These are phyloP conservation scores for Amanita exitialis DNA, from an alignment of 768 basidiomycete species.

Conservation along the genomic window DNA sequence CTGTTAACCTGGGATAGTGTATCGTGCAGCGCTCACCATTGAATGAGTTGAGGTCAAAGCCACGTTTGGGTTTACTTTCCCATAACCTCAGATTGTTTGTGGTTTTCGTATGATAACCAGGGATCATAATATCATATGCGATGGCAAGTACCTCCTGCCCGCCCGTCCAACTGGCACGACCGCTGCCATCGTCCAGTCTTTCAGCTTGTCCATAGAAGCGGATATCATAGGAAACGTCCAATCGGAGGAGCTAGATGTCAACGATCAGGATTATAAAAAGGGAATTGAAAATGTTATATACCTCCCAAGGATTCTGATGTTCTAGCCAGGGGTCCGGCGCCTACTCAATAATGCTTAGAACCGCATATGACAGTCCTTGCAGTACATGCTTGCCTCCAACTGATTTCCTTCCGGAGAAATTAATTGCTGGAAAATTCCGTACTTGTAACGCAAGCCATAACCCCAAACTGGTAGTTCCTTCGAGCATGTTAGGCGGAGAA, in stretches of 20 bases:
- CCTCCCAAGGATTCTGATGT: constrained; percentile 81
- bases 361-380: neutral
- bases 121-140: constrained; percentile 93
- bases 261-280: neutral
- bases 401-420: constrained; percentile 80
- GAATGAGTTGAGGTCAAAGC: constrained; percentile 92
- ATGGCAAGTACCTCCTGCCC: constrained; percentile 92
- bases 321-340: constrained; percentile 93
- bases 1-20: neutral
- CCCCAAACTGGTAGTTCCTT: constrained; percentile 90
- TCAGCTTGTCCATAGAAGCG: constrained; percentile 87
- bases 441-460: constrained; percentile 87
- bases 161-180: constrained; percentile 68
- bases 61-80: constrained; percentile 82
- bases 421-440: constrained; percentile 93
- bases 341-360: constrained; percentile 12
- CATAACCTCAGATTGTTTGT: constrained; percentile 85
- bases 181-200: constrained; percentile 44
- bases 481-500: constrained; percentile 21
- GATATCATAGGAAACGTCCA: constrained; percentile 79
- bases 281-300: constrained; percentile 6
- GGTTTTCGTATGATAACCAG: constrained; percentile 72
- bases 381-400: constrained; percentile 39
- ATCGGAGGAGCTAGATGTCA: constrained; percentile 44
- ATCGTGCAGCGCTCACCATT: constrained; percentile 44